phyloP scores from a whole-genome alignment of 768 basidiomycete species.

The Astraeus odoratus region DNA sequence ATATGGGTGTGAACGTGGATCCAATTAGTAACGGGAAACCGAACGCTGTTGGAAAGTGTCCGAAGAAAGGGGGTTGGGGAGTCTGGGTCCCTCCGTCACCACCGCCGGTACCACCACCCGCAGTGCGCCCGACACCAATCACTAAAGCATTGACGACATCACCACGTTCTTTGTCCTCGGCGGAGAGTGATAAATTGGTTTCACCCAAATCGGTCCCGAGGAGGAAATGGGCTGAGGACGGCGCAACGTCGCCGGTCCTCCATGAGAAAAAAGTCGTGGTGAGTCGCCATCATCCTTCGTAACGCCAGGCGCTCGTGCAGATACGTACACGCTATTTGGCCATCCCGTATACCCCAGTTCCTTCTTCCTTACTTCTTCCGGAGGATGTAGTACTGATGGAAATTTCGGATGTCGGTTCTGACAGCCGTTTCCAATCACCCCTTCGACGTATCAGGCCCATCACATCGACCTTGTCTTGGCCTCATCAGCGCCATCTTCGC shows the following conservation, averaged over 20 bases:
- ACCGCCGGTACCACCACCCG: background rate
- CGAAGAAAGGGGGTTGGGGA: background rate
- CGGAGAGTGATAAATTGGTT: background rate
- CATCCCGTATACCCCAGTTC: background rate
- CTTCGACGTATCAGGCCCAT: background rate
- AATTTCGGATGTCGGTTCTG: background rate
- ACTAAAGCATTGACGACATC: background rate
- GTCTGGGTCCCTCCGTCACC: background rate
- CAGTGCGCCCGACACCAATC: background rate
- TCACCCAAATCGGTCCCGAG: background rate
- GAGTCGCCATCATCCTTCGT: background rate
- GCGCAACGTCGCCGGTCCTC: background rate
- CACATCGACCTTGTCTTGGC: background rate
- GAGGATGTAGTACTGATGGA: background rate
- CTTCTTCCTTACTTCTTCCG: background rate
- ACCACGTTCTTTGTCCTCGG: background rate
- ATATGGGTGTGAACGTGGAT: background rate
- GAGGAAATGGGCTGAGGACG: background rate
- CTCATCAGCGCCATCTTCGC: background rate
- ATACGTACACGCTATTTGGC: background rate
- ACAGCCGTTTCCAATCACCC: background rate
- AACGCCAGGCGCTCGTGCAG: background rate
- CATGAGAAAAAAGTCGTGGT: slow-evolving; percentile 1
- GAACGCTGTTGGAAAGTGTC: background rate
- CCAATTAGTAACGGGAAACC: background rate